Percentiles rank a stretch among this genome's conserved stretches.
phyloP scores from a whole-genome alignment of 176 grass and related monocot genomes.

The Secale cereale region DNA sequence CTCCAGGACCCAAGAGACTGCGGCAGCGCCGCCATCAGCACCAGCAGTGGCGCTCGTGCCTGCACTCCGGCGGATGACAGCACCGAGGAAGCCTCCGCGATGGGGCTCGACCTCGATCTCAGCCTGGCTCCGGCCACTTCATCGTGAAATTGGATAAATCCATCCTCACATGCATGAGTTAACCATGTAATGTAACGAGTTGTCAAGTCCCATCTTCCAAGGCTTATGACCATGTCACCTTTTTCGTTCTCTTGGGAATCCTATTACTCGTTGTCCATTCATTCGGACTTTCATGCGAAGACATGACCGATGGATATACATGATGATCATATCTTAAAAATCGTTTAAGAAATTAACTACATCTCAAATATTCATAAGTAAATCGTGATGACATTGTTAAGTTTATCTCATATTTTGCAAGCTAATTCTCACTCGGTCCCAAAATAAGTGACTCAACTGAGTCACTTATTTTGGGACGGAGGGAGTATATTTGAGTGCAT shows the following conservation, averaged over 20 bases:
- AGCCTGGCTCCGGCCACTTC: conserved; percentile 65
- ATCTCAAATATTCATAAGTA: no score
- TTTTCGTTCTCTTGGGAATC: background rate
- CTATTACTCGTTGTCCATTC: background rate
- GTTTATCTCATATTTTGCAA: no score
- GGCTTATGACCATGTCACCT: background rate
- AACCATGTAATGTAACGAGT: background rate
- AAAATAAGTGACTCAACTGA: no score
- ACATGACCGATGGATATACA: no score
- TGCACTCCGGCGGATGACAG: background rate
- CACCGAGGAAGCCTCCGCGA: conserved; percentile 30
- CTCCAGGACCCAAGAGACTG: background rate
- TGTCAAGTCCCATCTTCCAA: background rate
- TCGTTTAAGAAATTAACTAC: no score
- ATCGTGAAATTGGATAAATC: conserved; percentile 21
- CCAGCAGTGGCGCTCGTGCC: background rate
- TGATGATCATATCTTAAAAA: no score
- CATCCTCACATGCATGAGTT: background rate
- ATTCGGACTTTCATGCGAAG: no score
- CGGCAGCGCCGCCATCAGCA: background rate
- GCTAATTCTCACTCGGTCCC: no score
- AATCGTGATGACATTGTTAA: no score
- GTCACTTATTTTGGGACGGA: no score
- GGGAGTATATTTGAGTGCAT: no score
- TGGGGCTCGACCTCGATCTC: conserved; percentile 71